phyloP scores from a whole-genome alignment of 2,329 filamentous ascomycete genomes.

The Ophiosphaerella herpotricha region DNA sequence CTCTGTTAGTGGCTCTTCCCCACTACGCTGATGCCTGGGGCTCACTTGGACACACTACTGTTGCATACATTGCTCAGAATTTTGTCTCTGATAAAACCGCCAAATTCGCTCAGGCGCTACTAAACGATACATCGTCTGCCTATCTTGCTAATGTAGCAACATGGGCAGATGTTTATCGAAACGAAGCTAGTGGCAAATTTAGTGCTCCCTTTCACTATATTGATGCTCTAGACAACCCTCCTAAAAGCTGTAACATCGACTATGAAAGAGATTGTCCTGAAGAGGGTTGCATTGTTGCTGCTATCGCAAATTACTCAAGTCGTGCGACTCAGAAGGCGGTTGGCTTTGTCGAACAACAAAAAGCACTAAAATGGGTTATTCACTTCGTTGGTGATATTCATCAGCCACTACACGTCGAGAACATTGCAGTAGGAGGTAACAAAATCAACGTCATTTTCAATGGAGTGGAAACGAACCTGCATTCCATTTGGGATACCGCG shows the following conservation, averaged over 20 bases:
- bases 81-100: constrained; percentile 51
- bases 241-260: constrained; percentile 54
- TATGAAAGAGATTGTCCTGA: constrained; percentile 57
- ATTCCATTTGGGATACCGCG: constrained; percentile 51
- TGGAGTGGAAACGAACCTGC: constrained; percentile 48
- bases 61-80: constrained; percentile 59
- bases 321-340: constrained; percentile 42
- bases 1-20: constrained; percentile 30
- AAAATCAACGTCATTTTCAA: constrained; percentile 51
- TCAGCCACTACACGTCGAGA: constrained; percentile 69
- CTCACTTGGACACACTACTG: constrained; percentile 58
- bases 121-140: constrained; percentile 50
- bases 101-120: constrained; percentile 50
- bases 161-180: constrained; percentile 59
- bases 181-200: constrained; percentile 54
- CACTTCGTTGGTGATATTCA: constrained; percentile 72
- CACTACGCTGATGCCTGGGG: constrained; percentile 54
- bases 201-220: constrained; percentile 57
- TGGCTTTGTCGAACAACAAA: constrained; percentile 42
- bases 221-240: constrained; percentile 56
- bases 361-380: constrained; percentile 57
- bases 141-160: constrained; percentile 59
- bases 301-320: constrained; percentile 56
- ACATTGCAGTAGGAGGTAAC: constrained; percentile 51
- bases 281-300: constrained; percentile 57